Evolutionary conservation across 2,329 filamentous ascomycete genomes (phyloP), one percentile per base, ranked within the genome.

Genomic region (Aureobasidium melanogenum): DNA sequence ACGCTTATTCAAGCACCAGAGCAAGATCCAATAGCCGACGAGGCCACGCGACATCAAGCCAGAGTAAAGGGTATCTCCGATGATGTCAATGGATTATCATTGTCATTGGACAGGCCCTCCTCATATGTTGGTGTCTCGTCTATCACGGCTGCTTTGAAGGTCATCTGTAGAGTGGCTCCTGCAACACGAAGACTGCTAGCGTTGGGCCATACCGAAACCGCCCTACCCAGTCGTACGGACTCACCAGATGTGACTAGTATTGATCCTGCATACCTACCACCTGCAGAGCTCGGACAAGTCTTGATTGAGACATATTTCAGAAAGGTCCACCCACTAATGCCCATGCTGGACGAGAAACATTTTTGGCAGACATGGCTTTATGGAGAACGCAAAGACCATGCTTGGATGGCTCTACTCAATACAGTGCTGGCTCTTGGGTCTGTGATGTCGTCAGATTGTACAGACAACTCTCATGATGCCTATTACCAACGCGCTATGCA

Each of bases 1-100:
- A 78, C 79, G 47, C 79, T 91, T 15, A 88, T 91, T 70, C 86
- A 88, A 67, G 85, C 90, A 67, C 87, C 88, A 0, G 78, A 80
- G 24, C 78, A 82, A 50, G 83, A 86, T 65, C 79, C 80, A 3
- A 84, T 85, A 69, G 86, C 84, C 81, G 88, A 90, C 63, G 87
- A 91, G 69, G 83, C 74, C 36, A 73, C 66, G 24, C 63, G 73
- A 61, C 72, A 77, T 52, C 70, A 72, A 51, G 66, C 73, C 59
- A 73, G 73, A 46, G 73, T 78, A 28, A 76, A 79, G 63, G 73
- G 75, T 52, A 77, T 70, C 32, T 69, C 69, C 2, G 69, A 72
- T 62, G 70, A 72, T 43, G 67, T 71, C 38, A 68, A 72, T 58
- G 69, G 68, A 7, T 66, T 72, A 0, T 71, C 69, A 2, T 57